Conservation (phyloP, 1,284 basidiomycete genomes). For the Sanguinoderma infundibulare region DNA sequence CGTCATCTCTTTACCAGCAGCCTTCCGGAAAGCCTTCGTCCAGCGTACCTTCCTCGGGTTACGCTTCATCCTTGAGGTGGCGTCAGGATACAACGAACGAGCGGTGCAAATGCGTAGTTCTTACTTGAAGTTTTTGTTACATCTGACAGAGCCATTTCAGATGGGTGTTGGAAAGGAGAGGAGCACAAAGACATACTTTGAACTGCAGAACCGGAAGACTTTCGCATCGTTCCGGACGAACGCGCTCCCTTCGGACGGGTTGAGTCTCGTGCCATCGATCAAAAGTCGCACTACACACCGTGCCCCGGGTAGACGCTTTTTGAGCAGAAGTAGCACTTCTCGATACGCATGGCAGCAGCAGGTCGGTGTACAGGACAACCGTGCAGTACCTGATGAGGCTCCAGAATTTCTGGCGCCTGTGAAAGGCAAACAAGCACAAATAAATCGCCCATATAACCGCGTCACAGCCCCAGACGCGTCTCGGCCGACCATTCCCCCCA, state of each 20-base stretch:
- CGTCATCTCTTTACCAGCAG: conserved; percentile 99
- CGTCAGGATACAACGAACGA: background rate
- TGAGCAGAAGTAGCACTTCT: conserved; percentile 94
- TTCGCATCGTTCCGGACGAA: conserved; percentile 98
- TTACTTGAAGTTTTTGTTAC: conserved; percentile 98
- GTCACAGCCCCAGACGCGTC: background rate
- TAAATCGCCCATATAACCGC: background rate
- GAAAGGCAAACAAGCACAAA: conserved; percentile 14
- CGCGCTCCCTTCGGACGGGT: conserved; percentile 64
- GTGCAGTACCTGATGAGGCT: background rate
- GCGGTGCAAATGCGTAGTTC: background rate
- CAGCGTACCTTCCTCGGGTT: conserved; percentile 99
- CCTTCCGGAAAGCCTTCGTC: conserved; percentile 99
- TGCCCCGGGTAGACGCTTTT: conserved; percentile 95
- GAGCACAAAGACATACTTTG: conserved; percentile 70
- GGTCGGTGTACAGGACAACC: conserved; percentile 6
- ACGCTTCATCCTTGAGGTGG: conserved; percentile 87
- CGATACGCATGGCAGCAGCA: conserved; percentile 69
- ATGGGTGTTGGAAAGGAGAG: background rate
- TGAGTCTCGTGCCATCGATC: background rate
- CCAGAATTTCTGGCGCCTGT: conserved; percentile 21
- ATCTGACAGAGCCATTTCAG: conserved; percentile 51
- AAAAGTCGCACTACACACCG: conserved; percentile 48
- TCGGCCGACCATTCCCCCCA: background rate
- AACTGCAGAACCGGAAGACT: conserved; percentile 95